These are phyloP conservation scores for Sherardia arvensis DNA, from an alignment of 257 asterid genomes.

Conservation along the genomic window DNA sequence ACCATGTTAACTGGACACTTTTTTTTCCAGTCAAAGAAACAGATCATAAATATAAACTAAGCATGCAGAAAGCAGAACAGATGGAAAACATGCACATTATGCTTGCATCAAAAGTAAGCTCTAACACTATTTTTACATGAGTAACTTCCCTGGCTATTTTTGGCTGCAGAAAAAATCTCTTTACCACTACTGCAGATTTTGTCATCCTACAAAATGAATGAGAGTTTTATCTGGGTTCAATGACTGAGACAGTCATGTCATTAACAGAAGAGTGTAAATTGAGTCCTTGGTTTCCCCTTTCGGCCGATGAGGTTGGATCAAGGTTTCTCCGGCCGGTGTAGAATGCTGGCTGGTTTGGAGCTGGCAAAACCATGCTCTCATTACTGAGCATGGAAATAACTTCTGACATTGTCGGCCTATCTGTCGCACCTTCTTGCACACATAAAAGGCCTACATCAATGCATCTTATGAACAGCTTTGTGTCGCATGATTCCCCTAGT, in stretches of 20 bases:
- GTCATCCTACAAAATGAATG: too few relatives aligned
- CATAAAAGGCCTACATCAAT: conserved; percentile 45
- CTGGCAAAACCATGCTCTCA: conserved; percentile 21
- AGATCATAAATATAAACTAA: too few relatives aligned
- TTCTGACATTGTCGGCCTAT: conserved; percentile 42
- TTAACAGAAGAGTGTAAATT: conserved; percentile 8
- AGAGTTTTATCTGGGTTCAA: conserved; percentile 16
- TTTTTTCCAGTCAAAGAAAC: too few relatives aligned
- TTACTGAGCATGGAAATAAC: conserved; percentile 40
- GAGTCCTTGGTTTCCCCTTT: conserved; percentile 5
- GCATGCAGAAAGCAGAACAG: too few relatives aligned
- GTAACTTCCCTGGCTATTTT: too few relatives aligned
- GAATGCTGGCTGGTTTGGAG: conserved; percentile 37
- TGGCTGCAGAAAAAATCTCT: too few relatives aligned
- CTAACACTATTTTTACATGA: too few relatives aligned
- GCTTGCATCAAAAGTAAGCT: too few relatives aligned
- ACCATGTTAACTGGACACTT: too few relatives aligned
- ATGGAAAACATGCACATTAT: too few relatives aligned
- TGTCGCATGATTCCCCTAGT: conserved; percentile 22
- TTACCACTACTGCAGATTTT: too few relatives aligned
- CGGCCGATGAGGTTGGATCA: conserved; percentile 7
- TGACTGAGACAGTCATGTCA: conserved; percentile 5
- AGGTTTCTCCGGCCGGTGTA: conserved; percentile 24
- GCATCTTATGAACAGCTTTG: conserved; percentile 27
- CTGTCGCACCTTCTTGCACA: conserved; percentile 36